phyloP scores from a whole-genome alignment of 345 rosid species.

The Populus davidiana region DNA sequence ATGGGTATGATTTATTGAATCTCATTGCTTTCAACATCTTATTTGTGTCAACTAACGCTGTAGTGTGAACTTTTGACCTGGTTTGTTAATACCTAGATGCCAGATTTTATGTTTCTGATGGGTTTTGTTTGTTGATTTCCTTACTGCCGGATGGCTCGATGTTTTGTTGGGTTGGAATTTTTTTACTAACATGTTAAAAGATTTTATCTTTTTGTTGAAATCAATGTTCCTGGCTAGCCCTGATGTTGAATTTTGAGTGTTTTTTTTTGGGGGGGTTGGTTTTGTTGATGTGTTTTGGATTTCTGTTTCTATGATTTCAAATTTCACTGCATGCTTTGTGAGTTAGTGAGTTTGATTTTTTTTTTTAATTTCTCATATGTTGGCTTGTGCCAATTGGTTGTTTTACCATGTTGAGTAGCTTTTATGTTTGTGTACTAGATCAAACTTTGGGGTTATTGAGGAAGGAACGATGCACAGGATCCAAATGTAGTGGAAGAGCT shows the following conservation, averaged over 20 bases:
- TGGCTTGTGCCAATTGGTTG: not conserved
- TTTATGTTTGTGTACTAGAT: conserved; percentile 12
- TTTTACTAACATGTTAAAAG: not conserved
- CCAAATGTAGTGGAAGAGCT: conserved; percentile 2
- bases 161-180: not conserved
- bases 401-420: conserved; percentile 14
- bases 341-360: not conserved
- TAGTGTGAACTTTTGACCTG: not conserved
- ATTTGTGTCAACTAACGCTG: not conserved
- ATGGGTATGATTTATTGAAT: not conserved
- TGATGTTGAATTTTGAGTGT: conserved; percentile 5
- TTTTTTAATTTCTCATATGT: not conserved
- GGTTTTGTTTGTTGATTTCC: not conserved
- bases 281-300: not conserved
- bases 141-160: not conserved
- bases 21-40: not conserved
- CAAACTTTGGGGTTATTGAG: not conserved
- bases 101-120: not conserved
- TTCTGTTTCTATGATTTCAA: not conserved
- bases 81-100: not conserved
- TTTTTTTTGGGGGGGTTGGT: not conserved
- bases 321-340: not conserved
- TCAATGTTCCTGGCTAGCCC: not conserved
- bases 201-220: not conserved
- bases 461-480: not conserved